Base-by-base conservation (phyloP, 2,329 filamentous ascomycete species). In the Epichloe hybrida region DNA sequence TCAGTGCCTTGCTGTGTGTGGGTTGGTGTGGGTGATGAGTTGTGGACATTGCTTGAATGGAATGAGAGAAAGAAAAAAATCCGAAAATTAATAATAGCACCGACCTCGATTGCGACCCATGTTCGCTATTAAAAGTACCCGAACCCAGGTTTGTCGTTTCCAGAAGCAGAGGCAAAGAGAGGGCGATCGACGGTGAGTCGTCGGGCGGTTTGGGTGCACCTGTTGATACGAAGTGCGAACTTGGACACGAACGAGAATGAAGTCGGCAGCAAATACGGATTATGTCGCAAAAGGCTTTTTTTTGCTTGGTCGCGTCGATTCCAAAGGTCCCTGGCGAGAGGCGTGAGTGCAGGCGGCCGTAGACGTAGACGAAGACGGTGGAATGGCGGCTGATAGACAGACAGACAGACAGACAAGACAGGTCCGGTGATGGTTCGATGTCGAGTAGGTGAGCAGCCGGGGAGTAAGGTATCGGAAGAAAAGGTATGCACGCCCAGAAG, bases 71-170 rank as follows among this genome's bases (percentile, higher is more conserved):
- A 15, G 34, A 48, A 41, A 38, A 38, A 40, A 42, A 41, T 5
- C 23, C 17, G 9, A 36, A n/a, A 38, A 17, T 17, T 17, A 31
- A 38, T n/a, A 13, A 38, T 21, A 17, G 20, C 35, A 75, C 73
- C 63, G 67, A 77, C 74, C 74, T 66, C 74, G 70, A 73, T 73
- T 76, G 60, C 74, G 72, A 61, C 65, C 73, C 74, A 77, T 77
- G 56, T 68, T 74, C 41, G 36, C 31, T 44, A 12, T 45, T 48
- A 3, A 31, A 31, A 8, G 7, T 39, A 34, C 20, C 41, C 48
- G 15, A 9, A 34, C 20, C 41, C 34, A 23, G 41, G 34, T 34
- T 11, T 27, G 27, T 17, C 35, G 41, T 20, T 45, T 38, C 34
- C 48, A 35, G 3, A 39, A 39, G 20, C 9, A n/a, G n/a, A 36